phyloP scores from a whole-genome alignment of 768 basidiomycete genomes.

The Hemileccinum rubropunctum region DNA sequence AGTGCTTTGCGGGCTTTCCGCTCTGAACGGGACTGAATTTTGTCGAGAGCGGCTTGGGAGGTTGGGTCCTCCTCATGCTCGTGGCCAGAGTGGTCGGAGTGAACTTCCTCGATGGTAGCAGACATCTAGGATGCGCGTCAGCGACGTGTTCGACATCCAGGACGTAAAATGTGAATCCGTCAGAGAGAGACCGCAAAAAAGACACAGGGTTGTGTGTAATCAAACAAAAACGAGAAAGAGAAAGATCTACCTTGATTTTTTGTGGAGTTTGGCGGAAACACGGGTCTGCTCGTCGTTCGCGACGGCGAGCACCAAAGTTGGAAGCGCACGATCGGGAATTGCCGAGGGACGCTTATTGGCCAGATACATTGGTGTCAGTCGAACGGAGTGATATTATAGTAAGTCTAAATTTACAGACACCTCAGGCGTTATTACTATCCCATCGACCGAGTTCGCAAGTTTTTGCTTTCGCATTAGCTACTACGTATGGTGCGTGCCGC shows the following conservation, averaged over 20 bases:
- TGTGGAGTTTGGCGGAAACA: constrained; percentile 9
- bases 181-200: background rate
- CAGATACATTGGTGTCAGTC: no score
- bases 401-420: background rate
- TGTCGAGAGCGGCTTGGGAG: constrained; percentile 81
- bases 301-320: constrained; percentile 28
- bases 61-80: constrained; percentile 81
- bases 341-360: constrained; percentile 20
- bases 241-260: constrained; percentile 20
- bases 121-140: constrained; percentile 54
- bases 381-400: no score
- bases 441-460: no score
- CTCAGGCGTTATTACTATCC: no score
- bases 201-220: background rate
- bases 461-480: no score
- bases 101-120: constrained; percentile 74
- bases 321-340: constrained; percentile 20
- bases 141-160: constrained; percentile 31
- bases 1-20: constrained; percentile 95
- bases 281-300: constrained; percentile 33
- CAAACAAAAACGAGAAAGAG: background rate
- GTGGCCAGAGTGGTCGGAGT: constrained; percentile 76
- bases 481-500: no score
- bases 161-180: constrained; percentile 29
- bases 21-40: constrained; percentile 92